These are phyloP conservation scores for Colletotrichum tabaci DNA, from an alignment of 2,329 filamentous ascomycete species.

Conservation along the genomic window DNA sequence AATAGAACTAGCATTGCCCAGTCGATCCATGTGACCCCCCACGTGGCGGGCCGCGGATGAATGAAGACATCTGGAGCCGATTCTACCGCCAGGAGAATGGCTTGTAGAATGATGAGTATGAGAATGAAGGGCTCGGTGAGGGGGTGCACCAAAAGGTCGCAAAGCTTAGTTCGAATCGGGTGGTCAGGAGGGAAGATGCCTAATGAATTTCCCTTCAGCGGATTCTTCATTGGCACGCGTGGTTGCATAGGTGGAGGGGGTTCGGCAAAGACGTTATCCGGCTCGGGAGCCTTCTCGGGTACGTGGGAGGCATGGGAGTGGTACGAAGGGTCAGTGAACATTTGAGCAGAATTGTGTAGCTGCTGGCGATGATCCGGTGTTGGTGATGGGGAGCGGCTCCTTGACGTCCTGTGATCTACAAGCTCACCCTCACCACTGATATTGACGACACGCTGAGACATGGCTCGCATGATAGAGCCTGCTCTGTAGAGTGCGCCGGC, in stretches of 20 bases:
- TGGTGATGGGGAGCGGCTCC: slow-evolving; percentile 71
- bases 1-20: slow-evolving; percentile 88
- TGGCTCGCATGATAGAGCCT: slow-evolving; percentile 83
- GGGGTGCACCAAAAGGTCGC: slow-evolving; percentile 88
- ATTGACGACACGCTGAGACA: slow-evolving; percentile 98
- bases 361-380: slow-evolving; percentile 68
- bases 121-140: slow-evolving; percentile 90
- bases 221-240: slow-evolving; percentile 72
- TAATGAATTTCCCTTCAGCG: slow-evolving; percentile 87
- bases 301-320: slow-evolving; percentile 62
- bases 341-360: slow-evolving; percentile 52
- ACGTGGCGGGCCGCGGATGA: slow-evolving; percentile 72
- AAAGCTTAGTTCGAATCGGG: slow-evolving; percentile 79
- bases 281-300: slow-evolving; percentile 61
- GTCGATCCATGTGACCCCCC: slow-evolving; percentile 80
- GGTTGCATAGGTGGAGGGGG: slow-evolving; percentile 50
- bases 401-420: slow-evolving; percentile 79
- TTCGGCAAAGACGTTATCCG: slow-evolving; percentile 50
- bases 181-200: slow-evolving; percentile 88
- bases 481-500: slow-evolving; percentile 77
- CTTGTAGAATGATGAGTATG: slow-evolving; percentile 88
- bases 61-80: slow-evolving; percentile 80
- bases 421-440: slow-evolving; percentile 93
- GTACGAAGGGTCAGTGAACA: slow-evolving; percentile 64
- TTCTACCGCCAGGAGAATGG: slow-evolving; percentile 89